Evolutionary conservation across 1,139 yeast genomes (phyloP).

Genomic region (Candida buenavistaensis): DNA sequence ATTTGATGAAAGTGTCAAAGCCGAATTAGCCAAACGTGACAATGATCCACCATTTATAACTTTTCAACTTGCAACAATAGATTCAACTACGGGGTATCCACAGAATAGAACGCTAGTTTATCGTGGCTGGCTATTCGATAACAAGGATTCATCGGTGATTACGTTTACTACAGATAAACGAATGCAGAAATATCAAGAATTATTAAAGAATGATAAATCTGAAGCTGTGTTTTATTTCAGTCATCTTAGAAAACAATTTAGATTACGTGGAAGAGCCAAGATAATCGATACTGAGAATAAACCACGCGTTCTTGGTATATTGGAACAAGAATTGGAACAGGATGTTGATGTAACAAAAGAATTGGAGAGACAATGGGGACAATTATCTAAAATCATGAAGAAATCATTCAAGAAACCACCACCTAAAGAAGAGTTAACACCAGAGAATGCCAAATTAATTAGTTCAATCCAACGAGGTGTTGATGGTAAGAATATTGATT

Average conservation of each 20-base stretch:
- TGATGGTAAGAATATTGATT: constrained; percentile 71
- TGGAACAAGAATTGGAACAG: neutral
- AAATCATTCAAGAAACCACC: constrained; percentile 70
- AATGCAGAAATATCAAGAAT: constrained; percentile 60
- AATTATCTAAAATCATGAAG: constrained; percentile 56
- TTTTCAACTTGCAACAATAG: too few species aligned
- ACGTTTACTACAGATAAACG: constrained; percentile 74
- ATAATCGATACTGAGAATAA: constrained; percentile 35
- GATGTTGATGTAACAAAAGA: neutral
- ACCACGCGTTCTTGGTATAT: constrained; percentile 22
- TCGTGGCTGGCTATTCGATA: constrained; percentile 75
- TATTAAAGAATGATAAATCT: constrained; percentile 50
- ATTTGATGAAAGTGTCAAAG: too few species aligned
- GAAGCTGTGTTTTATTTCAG: constrained; percentile 80
- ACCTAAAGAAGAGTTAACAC: constrained; percentile 62
- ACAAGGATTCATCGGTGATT: constrained; percentile 64
- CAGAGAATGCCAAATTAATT: constrained; percentile 54
- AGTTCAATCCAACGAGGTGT: constrained; percentile 81
- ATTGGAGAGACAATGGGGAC: constrained; percentile 56
- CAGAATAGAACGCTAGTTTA: constrained; percentile 71
- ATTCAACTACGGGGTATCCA: too few species aligned
- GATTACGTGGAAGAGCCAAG: constrained; percentile 68
- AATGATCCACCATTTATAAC: neutral
- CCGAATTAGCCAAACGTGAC: too few species aligned
- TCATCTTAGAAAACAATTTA: constrained; percentile 60